Conservation (phyloP, 805 yeast genomes). For the Zygoascus ofunaensis region DNA sequence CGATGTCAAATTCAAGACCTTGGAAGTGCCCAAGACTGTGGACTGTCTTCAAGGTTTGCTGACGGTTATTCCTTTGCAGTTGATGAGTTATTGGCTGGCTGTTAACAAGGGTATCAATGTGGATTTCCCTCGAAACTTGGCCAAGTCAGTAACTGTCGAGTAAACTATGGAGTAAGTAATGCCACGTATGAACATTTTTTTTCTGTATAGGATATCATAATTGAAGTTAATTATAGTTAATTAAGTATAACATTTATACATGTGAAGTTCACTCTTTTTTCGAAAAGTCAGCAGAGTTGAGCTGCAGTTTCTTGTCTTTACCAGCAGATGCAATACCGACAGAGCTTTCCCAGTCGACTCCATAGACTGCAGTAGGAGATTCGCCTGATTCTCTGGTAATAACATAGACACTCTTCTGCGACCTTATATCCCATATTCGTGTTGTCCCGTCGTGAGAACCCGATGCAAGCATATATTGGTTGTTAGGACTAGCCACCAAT, state of each 20-base stretch:
- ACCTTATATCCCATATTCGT: conserved; percentile 91
- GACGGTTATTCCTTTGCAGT: conserved; percentile 88
- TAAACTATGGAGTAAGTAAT: conserved; percentile 30
- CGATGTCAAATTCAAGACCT: conserved; percentile 36
- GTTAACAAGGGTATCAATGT: conserved; percentile 92
- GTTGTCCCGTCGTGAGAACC: conserved; percentile 97
- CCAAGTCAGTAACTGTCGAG: conserved; percentile 97
- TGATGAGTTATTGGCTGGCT: conserved; percentile 96
- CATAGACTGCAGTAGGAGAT: conserved; percentile 59
- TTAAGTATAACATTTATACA: too few species aligned
- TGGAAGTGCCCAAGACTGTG: conserved; percentile 90
- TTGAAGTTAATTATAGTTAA: background rate
- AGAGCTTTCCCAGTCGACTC: conserved; percentile 71
- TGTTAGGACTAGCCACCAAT: conserved; percentile 59
- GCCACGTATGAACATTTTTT: background rate
- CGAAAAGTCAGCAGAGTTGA: conserved; percentile 36
- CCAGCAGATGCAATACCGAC: conserved; percentile 91
- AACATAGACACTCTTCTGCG: conserved; percentile 72
- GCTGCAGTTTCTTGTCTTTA: conserved; percentile 84
- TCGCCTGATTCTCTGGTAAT: conserved; percentile 57
- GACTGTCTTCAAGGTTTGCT: conserved; percentile 96
- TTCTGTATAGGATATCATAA: background rate
- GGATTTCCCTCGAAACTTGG: conserved; percentile 97
- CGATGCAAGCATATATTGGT: conserved; percentile 74
- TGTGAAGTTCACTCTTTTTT: conserved; percentile 1